These are phyloP conservation scores for Ophiostoma sp. DNA, from an alignment of 2,329 filamentous ascomycete genomes.

Conservation along the genomic window DNA sequence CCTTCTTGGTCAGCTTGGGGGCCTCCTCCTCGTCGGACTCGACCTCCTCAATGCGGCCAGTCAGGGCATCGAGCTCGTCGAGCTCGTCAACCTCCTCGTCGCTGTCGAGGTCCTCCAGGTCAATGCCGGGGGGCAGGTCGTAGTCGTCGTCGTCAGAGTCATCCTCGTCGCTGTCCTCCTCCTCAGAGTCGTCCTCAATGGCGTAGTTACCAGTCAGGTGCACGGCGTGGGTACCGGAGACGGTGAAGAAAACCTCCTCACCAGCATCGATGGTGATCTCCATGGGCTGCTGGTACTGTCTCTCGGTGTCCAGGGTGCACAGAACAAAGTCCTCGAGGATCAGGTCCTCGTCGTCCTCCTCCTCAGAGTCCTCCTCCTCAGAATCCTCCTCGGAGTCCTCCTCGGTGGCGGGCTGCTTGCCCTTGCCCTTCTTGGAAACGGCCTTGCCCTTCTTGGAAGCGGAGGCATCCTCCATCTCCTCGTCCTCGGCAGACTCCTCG, in stretches of 20 bases:
- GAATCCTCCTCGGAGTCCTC: conserved; percentile 26
- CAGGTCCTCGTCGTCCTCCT: conserved; percentile 56
- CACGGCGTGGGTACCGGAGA: conserved; percentile 81
- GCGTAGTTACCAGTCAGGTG: conserved; percentile 97
- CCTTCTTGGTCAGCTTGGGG: conserved; percentile 46
- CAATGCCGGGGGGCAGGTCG: conserved; percentile 73
- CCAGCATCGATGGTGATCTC: conserved; percentile 87
- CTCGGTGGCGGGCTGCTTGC: conserved; percentile 27
- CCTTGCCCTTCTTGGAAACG: conserved; percentile 28
- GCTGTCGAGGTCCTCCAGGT: conserved; percentile 67
- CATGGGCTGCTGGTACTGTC: conserved; percentile 78
- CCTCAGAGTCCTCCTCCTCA: conserved; percentile 44
- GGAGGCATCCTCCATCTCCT: conserved; percentile 49
- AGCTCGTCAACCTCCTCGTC: conserved; percentile 71
- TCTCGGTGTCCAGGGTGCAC: conserved; percentile 63
- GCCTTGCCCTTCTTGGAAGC: conserved; percentile 29
- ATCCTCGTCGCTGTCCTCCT: conserved; percentile 58
- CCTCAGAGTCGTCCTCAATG: conserved; percentile 58
- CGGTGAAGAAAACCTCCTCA: conserved; percentile 88
- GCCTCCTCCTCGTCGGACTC: conserved; percentile 71
- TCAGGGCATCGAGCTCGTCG: conserved; percentile 68
- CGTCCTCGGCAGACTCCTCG: conserved; percentile 55
- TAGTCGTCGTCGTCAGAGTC: conserved; percentile 62
- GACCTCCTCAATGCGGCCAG: conserved; percentile 68
- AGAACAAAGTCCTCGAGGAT: conserved; percentile 86